Conservation (phyloP, 129 eudicot genomes). For the Smallanthus sonchifolius region DNA sequence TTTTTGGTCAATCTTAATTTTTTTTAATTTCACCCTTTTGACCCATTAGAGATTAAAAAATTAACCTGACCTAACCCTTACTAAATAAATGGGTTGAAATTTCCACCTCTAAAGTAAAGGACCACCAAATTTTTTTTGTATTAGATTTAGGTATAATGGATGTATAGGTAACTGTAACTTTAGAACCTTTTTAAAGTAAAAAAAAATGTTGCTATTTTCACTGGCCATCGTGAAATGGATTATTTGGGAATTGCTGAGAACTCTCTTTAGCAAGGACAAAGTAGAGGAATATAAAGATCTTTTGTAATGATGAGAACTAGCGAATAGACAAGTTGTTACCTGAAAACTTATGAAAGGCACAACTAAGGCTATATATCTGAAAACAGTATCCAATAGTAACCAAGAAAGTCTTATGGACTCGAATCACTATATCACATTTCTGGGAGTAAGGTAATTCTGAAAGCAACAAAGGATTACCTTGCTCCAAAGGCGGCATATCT, state of each 20-base stretch:
- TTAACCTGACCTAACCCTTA: neutral
- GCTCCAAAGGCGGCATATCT: too few relatives aligned
- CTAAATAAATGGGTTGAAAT: neutral
- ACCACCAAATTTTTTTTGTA: neutral
- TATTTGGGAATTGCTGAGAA: neutral
- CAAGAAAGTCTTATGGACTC: too few relatives aligned
- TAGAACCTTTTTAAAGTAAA: too few relatives aligned
- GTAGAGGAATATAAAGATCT: too few relatives aligned
- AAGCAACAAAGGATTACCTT: too few relatives aligned
- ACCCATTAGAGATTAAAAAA: neutral
- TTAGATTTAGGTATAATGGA: too few relatives aligned
- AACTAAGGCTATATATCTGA: too few relatives aligned
- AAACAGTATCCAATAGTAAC: too few relatives aligned
- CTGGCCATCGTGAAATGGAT: neutral
- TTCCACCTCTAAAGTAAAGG: neutral
- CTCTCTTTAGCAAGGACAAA: neutral
- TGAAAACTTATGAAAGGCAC: too few relatives aligned
- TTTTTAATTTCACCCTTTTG: neutral
- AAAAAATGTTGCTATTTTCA: neutral
- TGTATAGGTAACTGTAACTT: too few relatives aligned
- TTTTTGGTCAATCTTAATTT: neutral
- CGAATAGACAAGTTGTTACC: neutral
- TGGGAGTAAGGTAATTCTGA: too few relatives aligned
- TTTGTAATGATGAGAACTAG: neutral
- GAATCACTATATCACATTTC: too few relatives aligned